phyloP scores from a whole-genome alignment of 2,329 filamentous ascomycete species.

The Diplocarpon rosae region DNA sequence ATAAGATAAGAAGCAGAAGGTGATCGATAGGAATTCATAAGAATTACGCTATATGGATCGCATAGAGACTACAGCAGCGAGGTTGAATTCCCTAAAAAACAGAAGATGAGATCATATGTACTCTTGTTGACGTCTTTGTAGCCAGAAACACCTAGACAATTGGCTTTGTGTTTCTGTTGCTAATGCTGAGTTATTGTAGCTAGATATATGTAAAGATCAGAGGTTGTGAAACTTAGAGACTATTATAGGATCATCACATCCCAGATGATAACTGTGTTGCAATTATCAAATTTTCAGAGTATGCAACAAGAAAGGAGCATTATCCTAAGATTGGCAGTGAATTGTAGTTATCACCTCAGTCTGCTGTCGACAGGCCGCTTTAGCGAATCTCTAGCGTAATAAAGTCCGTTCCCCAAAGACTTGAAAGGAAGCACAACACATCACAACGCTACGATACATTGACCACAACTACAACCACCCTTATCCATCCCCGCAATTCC shows the following conservation, averaged over 20 bases:
- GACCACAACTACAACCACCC: slow-evolving; percentile 3
- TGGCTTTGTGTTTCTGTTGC: too few relatives aligned
- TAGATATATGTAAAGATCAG: too few relatives aligned
- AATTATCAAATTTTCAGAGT: too few relatives aligned
- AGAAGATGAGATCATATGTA: too few relatives aligned
- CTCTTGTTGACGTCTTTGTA: too few relatives aligned
- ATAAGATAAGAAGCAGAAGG: neutral
- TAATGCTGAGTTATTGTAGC: too few relatives aligned
- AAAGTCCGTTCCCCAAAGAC: neutral
- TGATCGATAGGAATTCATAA: neutral
- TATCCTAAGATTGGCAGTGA: neutral
- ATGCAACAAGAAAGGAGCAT: neutral
- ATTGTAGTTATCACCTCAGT: neutral
- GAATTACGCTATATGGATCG: too few relatives aligned
- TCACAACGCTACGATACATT: neutral
- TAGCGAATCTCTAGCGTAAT: neutral
- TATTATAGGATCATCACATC: too few relatives aligned
- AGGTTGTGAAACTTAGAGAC: too few relatives aligned
- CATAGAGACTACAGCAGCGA: too few relatives aligned
- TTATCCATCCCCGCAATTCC: slow-evolving; percentile 4
- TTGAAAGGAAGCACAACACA: slow-evolving; percentile 4
- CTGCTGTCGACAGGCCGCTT: neutral
- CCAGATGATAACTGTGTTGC: neutral
- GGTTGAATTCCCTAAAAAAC: too few relatives aligned
- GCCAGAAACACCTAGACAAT: too few relatives aligned